These are phyloP conservation scores for Candida incommunis DNA, from an alignment of 805 yeast species.

Conservation along the genomic window DNA sequence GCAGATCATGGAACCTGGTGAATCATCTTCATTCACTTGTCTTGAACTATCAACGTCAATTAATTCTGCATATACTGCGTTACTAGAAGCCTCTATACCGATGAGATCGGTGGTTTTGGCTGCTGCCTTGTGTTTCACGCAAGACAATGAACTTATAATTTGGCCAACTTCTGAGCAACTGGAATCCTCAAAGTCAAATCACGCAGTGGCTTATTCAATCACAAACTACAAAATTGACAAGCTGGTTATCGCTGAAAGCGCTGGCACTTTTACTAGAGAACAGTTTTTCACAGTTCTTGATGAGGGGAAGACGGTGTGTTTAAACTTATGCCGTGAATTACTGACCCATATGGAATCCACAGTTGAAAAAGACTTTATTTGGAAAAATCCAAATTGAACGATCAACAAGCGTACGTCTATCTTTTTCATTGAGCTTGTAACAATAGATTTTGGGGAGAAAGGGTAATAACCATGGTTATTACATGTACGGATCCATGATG, in stretches of 20 bases:
- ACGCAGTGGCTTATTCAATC: conserved; percentile 38
- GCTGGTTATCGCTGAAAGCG: not conserved
- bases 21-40: conserved; percentile 21
- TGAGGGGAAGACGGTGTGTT: not conserved
- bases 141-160: conserved; percentile 15
- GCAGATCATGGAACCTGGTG: conserved; percentile 46
- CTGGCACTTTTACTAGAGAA: not conserved
- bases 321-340: not conserved
- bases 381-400: too few relatives aligned
- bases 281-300: not conserved
- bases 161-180: conserved; percentile 36
- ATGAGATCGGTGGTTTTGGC: conserved; percentile 50
- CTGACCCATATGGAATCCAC: not conserved
- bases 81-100: conserved; percentile 69
- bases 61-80: conserved; percentile 60
- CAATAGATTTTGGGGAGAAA: too few relatives aligned
- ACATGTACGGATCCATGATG: too few relatives aligned
- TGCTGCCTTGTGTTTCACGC: conserved; percentile 29
- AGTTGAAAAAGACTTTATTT: not conserved
- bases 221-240: not conserved
- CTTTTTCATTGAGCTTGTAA: too few relatives aligned
- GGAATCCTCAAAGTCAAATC: conserved; percentile 37
- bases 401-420: too few relatives aligned
- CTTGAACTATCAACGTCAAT: conserved; percentile 55
- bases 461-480: too few relatives aligned